These are phyloP conservation scores for Lasiodiplodia theobromae DNA, from an alignment of 2,329 filamentous ascomycete species.

Conservation along the genomic window DNA sequence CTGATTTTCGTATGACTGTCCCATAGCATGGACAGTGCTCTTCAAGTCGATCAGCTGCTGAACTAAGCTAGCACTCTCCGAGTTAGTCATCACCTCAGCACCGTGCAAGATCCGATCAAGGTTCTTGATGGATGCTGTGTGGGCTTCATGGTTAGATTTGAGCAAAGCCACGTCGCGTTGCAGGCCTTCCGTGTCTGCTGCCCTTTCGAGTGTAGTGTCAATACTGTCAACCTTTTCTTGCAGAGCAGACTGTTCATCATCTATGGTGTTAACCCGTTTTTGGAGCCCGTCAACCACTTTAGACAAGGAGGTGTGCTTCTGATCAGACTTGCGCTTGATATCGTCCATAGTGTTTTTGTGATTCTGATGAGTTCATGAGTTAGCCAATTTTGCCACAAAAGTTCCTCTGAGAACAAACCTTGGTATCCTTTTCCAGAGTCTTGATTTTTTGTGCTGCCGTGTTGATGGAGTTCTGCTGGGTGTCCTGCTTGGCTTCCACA, in stretches of 20 bases:
- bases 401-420: neutral
- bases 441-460: neutral
- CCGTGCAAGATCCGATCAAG: neutral
- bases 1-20: neutral
- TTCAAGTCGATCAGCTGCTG: slow-evolving; percentile 5
- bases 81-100: neutral
- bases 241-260: neutral
- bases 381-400: neutral
- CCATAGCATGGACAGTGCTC: neutral
- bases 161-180: neutral
- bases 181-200: neutral
- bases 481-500: neutral
- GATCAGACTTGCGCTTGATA: neutral
- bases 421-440: neutral
- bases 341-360: neutral
- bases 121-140: neutral
- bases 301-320: neutral
- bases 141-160: neutral
- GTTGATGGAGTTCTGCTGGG: neutral
- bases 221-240: neutral
- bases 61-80: neutral
- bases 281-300: neutral
- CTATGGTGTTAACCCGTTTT: neutral
- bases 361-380: neutral
- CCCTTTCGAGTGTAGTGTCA: neutral